Base-by-base conservation (phyloP, 2,329 filamentous ascomycete species). In the Cryphonectria radicalis region DNA sequence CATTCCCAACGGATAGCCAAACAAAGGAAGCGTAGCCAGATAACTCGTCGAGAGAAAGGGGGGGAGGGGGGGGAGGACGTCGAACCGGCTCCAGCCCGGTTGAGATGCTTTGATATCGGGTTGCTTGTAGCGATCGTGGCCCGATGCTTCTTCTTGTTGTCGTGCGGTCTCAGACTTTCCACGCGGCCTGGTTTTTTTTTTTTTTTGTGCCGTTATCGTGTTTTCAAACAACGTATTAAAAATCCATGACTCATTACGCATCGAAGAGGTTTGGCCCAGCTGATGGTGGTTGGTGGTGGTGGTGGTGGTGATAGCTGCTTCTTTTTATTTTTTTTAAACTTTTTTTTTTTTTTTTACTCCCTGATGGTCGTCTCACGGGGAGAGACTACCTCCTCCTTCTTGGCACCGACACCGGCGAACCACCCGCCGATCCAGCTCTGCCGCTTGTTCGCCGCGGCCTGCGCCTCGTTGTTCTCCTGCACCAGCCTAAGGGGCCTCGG, bases 401-500 rank as follows among this genome's bases (percentile, higher is more conserved):
- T 72, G 64, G 72, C 69, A 5, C 66, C 70, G 11, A 67, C 67
- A 22, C 70, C 70, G 8, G 60, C 65, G 67, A 72, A 73, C 72
- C 72, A 73, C 17, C 72, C 72, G 10, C 88, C 88, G 71, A 91
- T 86, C 90, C 90, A 92, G 79, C 89, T 91, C 28, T 85, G 83
- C 64, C 90, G 83, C 83, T 91, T 91, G 77, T 86, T 87, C 68
- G 82, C 80, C 55, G 76, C 79, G 68, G 81, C 79, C 43, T 78
- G 80, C 67, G 84, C 80, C 76, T 85, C 87, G 32, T 82, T 80
- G 75, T 91, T 91, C 82, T 97, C 93, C 81, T 96, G 93, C 63
- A 98, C 94, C 42, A 99, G 86, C 22, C 95, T 88, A 74, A 99
- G 84, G 8, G 95, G 95, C 50, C 95, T 88, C 71, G 97, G 90